A percentile compares a stretch with the other conserved stretches of the same genome.
phyloP scores from a whole-genome alignment of 1,284 basidiomycete genomes.

The Microstroma glucosiphilum region DNA sequence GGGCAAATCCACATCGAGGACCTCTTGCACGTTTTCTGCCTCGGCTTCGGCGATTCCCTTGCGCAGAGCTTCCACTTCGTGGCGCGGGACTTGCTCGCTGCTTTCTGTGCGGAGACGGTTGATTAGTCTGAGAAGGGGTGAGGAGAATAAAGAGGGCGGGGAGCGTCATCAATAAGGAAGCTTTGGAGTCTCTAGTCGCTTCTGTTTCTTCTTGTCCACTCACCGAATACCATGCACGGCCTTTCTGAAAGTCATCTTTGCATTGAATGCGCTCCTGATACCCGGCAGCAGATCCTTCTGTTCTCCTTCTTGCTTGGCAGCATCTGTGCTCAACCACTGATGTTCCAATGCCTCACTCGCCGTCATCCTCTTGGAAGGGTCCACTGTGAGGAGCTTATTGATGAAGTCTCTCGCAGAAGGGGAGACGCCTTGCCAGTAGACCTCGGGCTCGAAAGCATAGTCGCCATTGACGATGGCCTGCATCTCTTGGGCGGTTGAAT shows the following conservation, averaged over 20 bases:
- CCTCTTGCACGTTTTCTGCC: conserved; percentile 18
- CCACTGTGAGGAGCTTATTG: conserved; percentile 40
- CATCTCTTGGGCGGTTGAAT: conserved; percentile 48
- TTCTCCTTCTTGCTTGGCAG: conserved; percentile 13
- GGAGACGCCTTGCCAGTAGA: conserved; percentile 45
- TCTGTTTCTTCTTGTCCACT: background rate
- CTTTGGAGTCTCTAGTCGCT: background rate
- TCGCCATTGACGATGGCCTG: conserved; percentile 48
- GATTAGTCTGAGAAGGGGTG: conserved; percentile 13
- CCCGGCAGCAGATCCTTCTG: conserved; percentile 47
- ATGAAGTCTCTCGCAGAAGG: conserved; percentile 45
- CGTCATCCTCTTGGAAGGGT: conserved; percentile 35
- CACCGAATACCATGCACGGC: conserved; percentile 46
- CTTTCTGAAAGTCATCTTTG: conserved; percentile 45
- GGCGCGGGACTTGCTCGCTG: conserved; percentile 12
- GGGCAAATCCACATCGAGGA: conserved; percentile 8
- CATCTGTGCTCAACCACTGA: conserved; percentile 31
- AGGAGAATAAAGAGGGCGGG: background rate
- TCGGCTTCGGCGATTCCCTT: conserved; percentile 16
- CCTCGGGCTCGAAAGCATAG: conserved; percentile 43
- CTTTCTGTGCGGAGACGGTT: conserved; percentile 18
- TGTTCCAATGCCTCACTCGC: conserved; percentile 40
- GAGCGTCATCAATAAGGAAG: background rate
- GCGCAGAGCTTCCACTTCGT: conserved; percentile 15
- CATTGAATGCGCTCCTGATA: conserved; percentile 50